Evolutionary conservation across 192 early-diverging fungal genomes (phyloP).

Genomic region (Umbelopsis isabellina): DNA sequence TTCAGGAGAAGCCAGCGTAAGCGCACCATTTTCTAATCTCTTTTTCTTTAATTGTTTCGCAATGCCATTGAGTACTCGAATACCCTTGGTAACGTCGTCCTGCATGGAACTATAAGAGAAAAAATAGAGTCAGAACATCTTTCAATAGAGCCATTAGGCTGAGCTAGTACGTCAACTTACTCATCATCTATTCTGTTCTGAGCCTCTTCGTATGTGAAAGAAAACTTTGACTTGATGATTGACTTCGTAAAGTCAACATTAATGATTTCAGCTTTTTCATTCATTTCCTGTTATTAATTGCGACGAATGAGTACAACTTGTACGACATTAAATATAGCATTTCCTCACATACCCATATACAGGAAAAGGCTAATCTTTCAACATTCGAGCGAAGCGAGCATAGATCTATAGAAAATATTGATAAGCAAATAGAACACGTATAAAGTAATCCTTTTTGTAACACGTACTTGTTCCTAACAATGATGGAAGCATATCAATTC

Average conservation of each 20-base stretch:
- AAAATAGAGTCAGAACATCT: constrained; percentile 1
- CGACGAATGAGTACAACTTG: not conserved
- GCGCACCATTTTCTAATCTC: constrained; percentile 83
- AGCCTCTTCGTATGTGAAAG: constrained; percentile 94
- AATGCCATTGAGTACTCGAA: constrained; percentile 74
- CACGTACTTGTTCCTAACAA: constrained; percentile 67
- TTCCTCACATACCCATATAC: constrained; percentile 63
- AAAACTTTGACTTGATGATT: constrained; percentile 88
- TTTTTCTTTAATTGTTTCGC: constrained; percentile 81
- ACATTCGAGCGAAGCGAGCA: constrained; percentile 88
- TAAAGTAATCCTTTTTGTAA: not conserved
- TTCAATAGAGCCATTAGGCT: constrained; percentile 25
- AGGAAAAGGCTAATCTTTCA: constrained; percentile 92
- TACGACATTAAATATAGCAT: not conserved
- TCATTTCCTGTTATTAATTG: constrained; percentile 58
- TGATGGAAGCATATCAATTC: constrained; percentile 94
- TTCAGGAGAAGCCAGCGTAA: constrained; percentile 90
- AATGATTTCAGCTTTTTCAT: constrained; percentile 60
- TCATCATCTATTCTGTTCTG: constrained; percentile 80
- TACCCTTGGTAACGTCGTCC: constrained; percentile 73
- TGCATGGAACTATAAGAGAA: constrained; percentile 45
- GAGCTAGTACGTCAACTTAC: constrained; percentile 39
- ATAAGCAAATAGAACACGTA: not conserved
- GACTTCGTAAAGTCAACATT: constrained; percentile 87
- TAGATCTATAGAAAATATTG: constrained; percentile 43